These are phyloP conservation scores for Raphanus raphanistrum DNA, from an alignment of 345 rosid genomes.

Conservation along the genomic window DNA sequence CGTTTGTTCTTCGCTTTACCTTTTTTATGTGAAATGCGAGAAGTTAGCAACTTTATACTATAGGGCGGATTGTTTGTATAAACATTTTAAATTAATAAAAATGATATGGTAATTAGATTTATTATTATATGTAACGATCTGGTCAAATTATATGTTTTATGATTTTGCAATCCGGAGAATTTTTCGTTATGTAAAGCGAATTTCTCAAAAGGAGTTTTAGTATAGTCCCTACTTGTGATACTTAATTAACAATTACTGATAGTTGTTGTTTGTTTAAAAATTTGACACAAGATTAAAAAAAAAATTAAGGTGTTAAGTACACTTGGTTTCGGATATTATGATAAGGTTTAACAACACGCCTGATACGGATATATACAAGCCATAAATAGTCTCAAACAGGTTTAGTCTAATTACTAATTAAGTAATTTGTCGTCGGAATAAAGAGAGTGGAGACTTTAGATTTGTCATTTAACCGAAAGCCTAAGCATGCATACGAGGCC, in stretches of 20 bases:
- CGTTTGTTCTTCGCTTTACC: background rate
- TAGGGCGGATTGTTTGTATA: background rate
- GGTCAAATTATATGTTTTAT: background rate
- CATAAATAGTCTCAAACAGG: background rate
- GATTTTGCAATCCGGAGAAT: background rate
- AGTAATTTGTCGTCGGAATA: background rate
- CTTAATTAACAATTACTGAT: background rate
- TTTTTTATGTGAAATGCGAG: conserved; percentile 13
- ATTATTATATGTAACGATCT: background rate
- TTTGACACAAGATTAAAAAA: background rate
- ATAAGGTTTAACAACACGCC: background rate
- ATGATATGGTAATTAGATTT: background rate
- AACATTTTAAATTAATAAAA: background rate
- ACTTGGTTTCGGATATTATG: background rate
- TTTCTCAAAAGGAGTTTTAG: background rate
- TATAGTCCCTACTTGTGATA: background rate
- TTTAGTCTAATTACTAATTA: background rate
- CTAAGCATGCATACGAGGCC: conserved; percentile 9
- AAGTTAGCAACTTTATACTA: background rate
- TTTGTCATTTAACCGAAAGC: background rate
- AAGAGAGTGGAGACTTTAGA: background rate
- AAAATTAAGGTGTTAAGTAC: background rate
- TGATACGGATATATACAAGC: background rate
- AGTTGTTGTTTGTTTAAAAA: background rate
- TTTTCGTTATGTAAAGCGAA: background rate